Conservation (phyloP, 345 rosid genomes). For the Barbarea vulgaris region DNA sequence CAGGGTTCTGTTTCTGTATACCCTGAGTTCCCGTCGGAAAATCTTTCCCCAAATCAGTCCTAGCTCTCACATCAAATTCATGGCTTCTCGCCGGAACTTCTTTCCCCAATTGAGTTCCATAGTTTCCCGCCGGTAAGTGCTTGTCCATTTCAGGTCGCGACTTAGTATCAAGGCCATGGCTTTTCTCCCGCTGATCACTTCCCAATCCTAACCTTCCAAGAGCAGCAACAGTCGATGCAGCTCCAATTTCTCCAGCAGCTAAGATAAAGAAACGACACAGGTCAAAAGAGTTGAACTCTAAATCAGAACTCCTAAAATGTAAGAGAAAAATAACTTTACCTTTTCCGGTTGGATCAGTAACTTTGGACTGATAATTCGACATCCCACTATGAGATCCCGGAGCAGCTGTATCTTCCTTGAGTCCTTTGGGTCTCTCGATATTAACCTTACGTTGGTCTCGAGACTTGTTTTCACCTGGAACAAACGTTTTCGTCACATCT, state of each 20-base stretch:
- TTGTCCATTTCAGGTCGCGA: neutral
- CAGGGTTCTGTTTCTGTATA: conserved; percentile 24
- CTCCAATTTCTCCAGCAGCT: conserved; percentile 37
- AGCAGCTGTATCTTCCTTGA: conserved; percentile 60
- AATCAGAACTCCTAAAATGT: neutral
- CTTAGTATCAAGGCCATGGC: neutral
- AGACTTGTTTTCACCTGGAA: conserved; percentile 23
- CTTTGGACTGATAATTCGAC: conserved; percentile 64
- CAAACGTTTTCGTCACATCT: conserved; percentile 29
- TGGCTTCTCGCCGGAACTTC: conserved; percentile 7
- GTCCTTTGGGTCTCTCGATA: conserved; percentile 40
- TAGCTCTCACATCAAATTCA: conserved; percentile 14
- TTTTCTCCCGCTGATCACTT: conserved; percentile 16
- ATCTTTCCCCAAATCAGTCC: conserved; percentile 6
- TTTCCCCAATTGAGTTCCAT: neutral
- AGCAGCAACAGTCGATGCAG: neutral
- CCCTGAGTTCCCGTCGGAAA: neutral
- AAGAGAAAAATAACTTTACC: conserved; percentile 18
- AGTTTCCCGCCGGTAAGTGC: neutral
- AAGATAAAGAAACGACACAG: neutral
- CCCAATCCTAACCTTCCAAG: conserved; percentile 18
- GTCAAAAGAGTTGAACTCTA: neutral
- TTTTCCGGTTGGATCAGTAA: conserved; percentile 47
- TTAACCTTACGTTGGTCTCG: conserved; percentile 40
- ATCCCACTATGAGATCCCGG: conserved; percentile 41